Percentiles rank a stretch among this genome's conserved stretches.
Evolutionary conservation across 345 rosid genomes (phyloP).

Genomic region (Jatropha curcas): DNA sequence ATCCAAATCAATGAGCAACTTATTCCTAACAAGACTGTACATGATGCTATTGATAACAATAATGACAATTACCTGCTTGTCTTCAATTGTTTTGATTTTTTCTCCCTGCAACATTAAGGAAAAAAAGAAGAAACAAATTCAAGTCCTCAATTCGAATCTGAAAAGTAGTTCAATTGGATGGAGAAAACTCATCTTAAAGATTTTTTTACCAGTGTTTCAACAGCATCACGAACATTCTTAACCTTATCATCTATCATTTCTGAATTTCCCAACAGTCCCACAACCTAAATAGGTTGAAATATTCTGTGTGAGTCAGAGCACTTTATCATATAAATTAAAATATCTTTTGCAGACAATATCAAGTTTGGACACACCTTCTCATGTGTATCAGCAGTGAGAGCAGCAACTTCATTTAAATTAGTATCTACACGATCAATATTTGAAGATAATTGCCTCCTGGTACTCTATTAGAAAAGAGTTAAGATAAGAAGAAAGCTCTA

Average conservation of each 20-base stretch:
- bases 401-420: conserved; percentile 53
- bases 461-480: conserved; percentile 41
- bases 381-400: conserved; percentile 54
- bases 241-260: conserved; percentile 46
- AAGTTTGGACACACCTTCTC: conserved; percentile 51
- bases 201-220: conserved; percentile 70
- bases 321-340: conserved; percentile 5
- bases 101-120: conserved; percentile 46
- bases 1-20: not conserved
- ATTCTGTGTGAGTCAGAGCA: conserved; percentile 17
- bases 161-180: not conserved
- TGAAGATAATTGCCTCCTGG: conserved; percentile 63
- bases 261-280: conserved; percentile 50
- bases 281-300: conserved; percentile 41
- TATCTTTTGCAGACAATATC: conserved; percentile 6
- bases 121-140: not conserved
- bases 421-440: conserved; percentile 53
- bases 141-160: not conserved
- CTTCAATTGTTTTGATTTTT: conserved; percentile 61
- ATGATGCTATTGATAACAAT: conserved; percentile 2
- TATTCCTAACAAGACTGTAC: not conserved
- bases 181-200: conserved; percentile 14
- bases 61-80: conserved; percentile 58
- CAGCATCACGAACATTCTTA: conserved; percentile 56
- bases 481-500: not conserved